Conservation (phyloP, 768 basidiomycete species). For the Boletus speciosus region DNA sequence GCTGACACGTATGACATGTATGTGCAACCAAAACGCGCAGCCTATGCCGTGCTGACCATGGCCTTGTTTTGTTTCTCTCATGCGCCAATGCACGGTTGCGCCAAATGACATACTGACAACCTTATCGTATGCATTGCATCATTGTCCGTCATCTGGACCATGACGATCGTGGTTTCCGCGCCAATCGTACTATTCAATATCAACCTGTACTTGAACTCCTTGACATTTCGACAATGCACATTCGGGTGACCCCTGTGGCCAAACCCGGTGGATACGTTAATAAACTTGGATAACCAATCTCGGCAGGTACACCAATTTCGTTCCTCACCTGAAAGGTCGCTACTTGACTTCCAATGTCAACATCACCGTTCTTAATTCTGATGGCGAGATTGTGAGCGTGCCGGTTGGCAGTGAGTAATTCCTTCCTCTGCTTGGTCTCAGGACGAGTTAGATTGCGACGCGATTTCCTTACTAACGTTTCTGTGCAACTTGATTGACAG, state of each 20-base stretch:
- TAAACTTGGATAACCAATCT: neutral
- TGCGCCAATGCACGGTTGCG: neutral
- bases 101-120: neutral
- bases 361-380: constrained; percentile 59
- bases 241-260: neutral
- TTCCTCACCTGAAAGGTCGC: constrained; percentile 58
- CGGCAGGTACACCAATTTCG: constrained; percentile 60
- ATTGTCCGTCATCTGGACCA: neutral
- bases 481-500: constrained; percentile 34
- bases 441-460: neutral
- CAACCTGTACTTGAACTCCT: neutral
- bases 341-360: constrained; percentile 87
- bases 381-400: constrained; percentile 35
- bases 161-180: constrained; percentile 6
- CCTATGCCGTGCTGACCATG: constrained; percentile 1
- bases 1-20: constrained; percentile 65
- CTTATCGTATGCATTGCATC: neutral
- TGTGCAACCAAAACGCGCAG: constrained; percentile 7
- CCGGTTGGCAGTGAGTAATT: constrained; percentile 42
- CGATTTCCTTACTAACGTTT: constrained; percentile 28
- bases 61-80: neutral
- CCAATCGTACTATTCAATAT: neutral
- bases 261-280: neutral
- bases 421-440: neutral
- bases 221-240: neutral